These are phyloP conservation scores for Massarina eburnea DNA, from an alignment of 2,329 filamentous ascomycete genomes.

Conservation along the genomic window DNA sequence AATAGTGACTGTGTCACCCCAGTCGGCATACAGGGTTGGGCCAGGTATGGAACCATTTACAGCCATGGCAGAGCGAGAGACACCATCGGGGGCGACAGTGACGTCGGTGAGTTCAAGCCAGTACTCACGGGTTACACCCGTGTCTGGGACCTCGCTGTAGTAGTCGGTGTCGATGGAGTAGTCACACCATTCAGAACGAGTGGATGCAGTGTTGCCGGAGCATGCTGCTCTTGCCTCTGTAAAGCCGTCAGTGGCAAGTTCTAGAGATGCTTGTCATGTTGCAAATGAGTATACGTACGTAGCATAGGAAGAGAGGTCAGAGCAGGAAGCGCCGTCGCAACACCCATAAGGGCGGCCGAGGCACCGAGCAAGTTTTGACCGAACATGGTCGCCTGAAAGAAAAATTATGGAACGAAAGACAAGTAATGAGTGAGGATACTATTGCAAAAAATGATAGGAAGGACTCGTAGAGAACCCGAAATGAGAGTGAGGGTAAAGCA, in stretches of 20 bases:
- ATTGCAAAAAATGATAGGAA: too few relatives aligned
- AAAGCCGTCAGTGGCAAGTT: not conserved
- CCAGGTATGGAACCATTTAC: constrained; percentile 50
- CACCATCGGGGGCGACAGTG: constrained; percentile 57
- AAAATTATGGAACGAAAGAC: not conserved
- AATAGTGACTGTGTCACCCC: constrained; percentile 43
- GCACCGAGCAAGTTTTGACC: not conserved
- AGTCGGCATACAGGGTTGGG: constrained; percentile 46
- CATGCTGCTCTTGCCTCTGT: constrained; percentile 22
- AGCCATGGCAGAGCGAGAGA: constrained; percentile 39
- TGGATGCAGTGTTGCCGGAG: constrained; percentile 33
- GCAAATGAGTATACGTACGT: not conserved
- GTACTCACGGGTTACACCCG: constrained; percentile 57
- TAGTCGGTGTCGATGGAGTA: constrained; percentile 56
- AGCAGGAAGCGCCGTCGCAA: not conserved
- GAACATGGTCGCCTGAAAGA: not conserved
- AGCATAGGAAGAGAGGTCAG: not conserved
- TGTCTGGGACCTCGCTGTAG: constrained; percentile 52
- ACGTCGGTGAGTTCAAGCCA: constrained; percentile 47
- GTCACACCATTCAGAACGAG: constrained; percentile 47
- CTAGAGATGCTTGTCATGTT: not conserved
- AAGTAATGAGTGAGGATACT: not conserved
- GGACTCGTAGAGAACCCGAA: too few relatives aligned
- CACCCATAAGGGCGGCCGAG: not conserved
- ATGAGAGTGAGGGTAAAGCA: too few relatives aligned